Conservation (phyloP, 257 asterid species). For the Haberlea rhodopensis region DNA sequence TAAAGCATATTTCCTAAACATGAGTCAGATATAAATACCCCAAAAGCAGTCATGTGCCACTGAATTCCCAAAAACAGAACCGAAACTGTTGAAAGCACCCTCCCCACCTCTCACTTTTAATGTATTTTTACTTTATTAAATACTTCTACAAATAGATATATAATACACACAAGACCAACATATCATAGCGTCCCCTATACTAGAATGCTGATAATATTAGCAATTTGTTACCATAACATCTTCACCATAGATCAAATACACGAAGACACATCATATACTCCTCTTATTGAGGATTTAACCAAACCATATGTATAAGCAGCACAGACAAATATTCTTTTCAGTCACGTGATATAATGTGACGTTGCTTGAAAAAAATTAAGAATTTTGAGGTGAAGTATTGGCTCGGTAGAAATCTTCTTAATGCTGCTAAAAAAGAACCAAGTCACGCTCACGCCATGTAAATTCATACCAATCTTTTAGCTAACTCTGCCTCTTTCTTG, state of each 20-base stretch:
- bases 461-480: conserved; percentile 70
- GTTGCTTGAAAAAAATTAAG: background rate
- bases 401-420: conserved; percentile 3
- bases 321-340: background rate
- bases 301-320: conserved; percentile 6
- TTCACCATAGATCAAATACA: background rate
- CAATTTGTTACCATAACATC: background rate
- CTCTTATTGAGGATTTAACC: background rate
- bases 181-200: too few species aligned
- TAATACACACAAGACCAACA: background rate
- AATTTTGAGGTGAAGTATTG: conserved; percentile 6
- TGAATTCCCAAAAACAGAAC: background rate
- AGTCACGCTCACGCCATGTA: conserved; percentile 18
- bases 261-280: background rate
- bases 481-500: conserved; percentile 87
- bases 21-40: background rate
- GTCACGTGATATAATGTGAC: conserved; percentile 1
- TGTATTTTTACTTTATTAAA: too few species aligned
- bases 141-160: too few species aligned
- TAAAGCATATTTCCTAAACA: background rate
- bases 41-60: background rate
- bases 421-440: conserved; percentile 7
- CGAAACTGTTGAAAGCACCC: too few species aligned
- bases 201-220: too few species aligned
- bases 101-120: too few species aligned